Evolutionary conservation across 2,329 filamentous ascomycete species (phyloP), one percentile per base, ranked within the genome.

Genomic region (Apiospora sp.): DNA sequence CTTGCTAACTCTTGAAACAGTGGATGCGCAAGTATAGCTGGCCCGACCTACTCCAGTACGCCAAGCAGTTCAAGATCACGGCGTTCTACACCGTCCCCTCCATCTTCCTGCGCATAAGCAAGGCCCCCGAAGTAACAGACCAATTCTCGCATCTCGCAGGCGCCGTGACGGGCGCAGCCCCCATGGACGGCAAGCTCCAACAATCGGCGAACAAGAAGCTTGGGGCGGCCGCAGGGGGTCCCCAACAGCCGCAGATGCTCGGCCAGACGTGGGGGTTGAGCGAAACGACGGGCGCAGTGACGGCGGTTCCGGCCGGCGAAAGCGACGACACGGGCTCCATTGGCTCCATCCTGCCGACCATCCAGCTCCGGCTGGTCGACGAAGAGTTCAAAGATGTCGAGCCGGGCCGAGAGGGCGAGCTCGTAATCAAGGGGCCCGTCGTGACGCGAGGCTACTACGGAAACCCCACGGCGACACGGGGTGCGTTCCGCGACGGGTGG

Each of bases 371-470:
- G 14, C 75, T 86, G 1, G 78, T 86, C 2, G 83, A 84, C 44
- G 84, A 86, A 0, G 77, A 82, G 0, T 83, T 77, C 13, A 78
- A 77, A 3, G 84, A 86, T 34, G 83, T 85, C 0, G 75, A 80
- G 43, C 79, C 79, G 0, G 84, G 84, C 3, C 73, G 81, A 46
- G 73, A 87, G 0, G 92, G 92, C 4, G 92, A 93, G 79, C 83
- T 92, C 1, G 91, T 91, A 84, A 86, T 94, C 61, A 90, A 90
- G 70, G 93, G 93, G 0, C 92, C 92, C 0, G 92, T 93, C 75
- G 84, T 94, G 27, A 93, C 92, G 76, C 89, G 90, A 81, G 93
- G 92, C 10, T 95, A 94, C 77, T 86, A 90, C 75, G 91, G 91
- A 76, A 94, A 95, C 75, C 85, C 88, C 0, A 85, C 89, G 74